Evolutionary conservation across 495 filamentous ascomycete genomes (phyloP), one percentile per base, ranked within the genome.

Genomic region (Jackrogersella multiformis): DNA sequence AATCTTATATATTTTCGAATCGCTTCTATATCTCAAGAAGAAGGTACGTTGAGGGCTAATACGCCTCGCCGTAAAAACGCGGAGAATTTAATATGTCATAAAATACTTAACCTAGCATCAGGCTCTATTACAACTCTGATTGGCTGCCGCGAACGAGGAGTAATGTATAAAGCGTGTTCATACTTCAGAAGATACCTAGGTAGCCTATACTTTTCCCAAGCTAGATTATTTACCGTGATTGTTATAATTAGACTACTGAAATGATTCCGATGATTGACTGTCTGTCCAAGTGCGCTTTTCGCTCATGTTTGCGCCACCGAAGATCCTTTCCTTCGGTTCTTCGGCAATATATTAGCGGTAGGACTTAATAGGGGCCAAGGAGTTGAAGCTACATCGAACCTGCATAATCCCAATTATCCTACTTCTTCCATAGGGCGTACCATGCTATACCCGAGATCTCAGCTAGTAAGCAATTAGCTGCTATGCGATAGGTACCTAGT

Each of bases 271-370:
- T 42, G 6, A 4, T 56, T 32, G 23, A 44, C 23, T 39, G 21
- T 28, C 53, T 44, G 36, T 21, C 21, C 23, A 21, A 51, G 18
- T 34, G 35, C 16, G 55, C 24, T 15, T 36, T 36, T 57, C 46
- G 45, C 34, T 38, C n/a, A 56, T 51, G 24, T 30, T 54, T 21
- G 35, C 26, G 18, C 41, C 53, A 16, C 56, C 38, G 36, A 10
- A 34, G 46, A 68, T 68, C 58, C 38, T 46, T 45, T 68, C 58
- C 38, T 46, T 45, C 53, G 54, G 53, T 26, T 68, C 21, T 13
- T 54, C 53, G 65, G 64, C 57, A 44, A 58, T 44, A 28, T 16
- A 24, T 45, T 46, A 46, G 38, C 23, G 23, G 34, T 18, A 12
- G 10, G 23, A 20, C 6, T 55, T n/a, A 36, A 18, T 7, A 2